phyloP scores from a whole-genome alignment of 106 monocot species.

The Chionographis japonica region DNA sequence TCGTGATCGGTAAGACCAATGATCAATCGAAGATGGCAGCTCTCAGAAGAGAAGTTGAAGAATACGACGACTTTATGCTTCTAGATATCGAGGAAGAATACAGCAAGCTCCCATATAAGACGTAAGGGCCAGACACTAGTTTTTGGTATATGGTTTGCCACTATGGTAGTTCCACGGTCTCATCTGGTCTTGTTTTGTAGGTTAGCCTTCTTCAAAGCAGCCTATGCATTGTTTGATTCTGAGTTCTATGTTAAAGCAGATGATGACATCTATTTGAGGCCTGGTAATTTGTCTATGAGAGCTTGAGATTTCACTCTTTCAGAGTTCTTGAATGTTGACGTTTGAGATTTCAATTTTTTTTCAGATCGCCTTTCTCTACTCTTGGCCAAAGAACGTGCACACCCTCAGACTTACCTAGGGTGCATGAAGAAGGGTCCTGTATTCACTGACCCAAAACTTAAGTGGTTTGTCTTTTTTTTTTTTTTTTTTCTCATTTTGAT shows the following conservation, averaged over 20 bases:
- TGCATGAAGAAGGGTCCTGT: constrained; percentile 99
- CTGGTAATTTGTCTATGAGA: constrained; percentile 42
- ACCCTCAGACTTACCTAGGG: constrained; percentile 81
- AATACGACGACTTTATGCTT: constrained; percentile 73
- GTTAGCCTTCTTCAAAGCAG: constrained; percentile 97
- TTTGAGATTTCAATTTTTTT: not conserved
- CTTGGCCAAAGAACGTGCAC: constrained; percentile 66
- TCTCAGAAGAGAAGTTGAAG: constrained; percentile 62
- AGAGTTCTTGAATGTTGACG: not conserved
- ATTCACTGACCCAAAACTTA: constrained; percentile 89
- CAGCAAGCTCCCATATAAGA: constrained; percentile 83
- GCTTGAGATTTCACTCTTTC: not conserved
- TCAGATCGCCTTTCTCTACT: constrained; percentile 88
- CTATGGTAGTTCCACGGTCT: constrained; percentile 11
- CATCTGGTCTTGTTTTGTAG: constrained; percentile 47
- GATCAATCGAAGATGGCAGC: constrained; percentile 58
- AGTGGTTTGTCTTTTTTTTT: constrained; percentile 56
- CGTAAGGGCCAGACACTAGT: constrained; percentile 31
- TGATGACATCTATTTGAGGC: constrained; percentile 95
- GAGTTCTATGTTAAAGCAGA: constrained; percentile 97
- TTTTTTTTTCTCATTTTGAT: not conserved
- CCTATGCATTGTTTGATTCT: constrained; percentile 79
- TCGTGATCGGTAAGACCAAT: constrained; percentile 83
- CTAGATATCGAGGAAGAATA: constrained; percentile 84
- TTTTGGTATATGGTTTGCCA: not conserved